These are phyloP conservation scores for Eremochloa ophiuroides DNA, from an alignment of 176 grass and related monocot species.

Conservation along the genomic window DNA sequence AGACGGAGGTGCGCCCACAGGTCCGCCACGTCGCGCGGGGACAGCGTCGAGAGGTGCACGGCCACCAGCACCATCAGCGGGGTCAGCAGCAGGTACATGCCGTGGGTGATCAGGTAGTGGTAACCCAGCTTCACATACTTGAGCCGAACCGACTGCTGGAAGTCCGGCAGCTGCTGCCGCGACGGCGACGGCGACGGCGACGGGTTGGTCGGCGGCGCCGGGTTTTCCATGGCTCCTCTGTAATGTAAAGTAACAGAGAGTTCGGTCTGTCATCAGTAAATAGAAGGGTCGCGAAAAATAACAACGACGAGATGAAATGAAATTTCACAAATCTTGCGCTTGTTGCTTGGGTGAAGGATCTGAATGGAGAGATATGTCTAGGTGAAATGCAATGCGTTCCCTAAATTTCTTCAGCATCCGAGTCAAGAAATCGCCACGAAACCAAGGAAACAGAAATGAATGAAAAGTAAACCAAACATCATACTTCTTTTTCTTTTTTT, in stretches of 20 bases:
- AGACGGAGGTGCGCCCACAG: constrained; percentile 64
- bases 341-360: background rate
- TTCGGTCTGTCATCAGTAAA: background rate
- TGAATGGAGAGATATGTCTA: background rate
- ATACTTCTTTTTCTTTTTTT: background rate
- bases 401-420: background rate
- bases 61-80: constrained; percentile 45
- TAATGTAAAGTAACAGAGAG: background rate
- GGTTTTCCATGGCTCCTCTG: background rate
- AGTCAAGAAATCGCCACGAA: background rate
- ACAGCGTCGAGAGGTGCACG: constrained; percentile 70
- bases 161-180: constrained; percentile 49
- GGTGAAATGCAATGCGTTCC: background rate
- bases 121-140: constrained; percentile 98
- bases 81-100: constrained; percentile 74
- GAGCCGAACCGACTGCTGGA: constrained; percentile 83
- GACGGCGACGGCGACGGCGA: constrained; percentile 38
- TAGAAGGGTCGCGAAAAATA: background rate
- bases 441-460: background rate
- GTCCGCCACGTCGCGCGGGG: constrained; percentile 46
- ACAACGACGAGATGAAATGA: background rate
- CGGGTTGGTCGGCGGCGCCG: background rate
- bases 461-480: background rate
- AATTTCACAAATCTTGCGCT: background rate
- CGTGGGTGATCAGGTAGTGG: constrained; percentile 90